These are phyloP conservation scores for Chlorella sorokiniana DNA, from an alignment of 139 green algal species.

Conservation along the genomic window DNA sequence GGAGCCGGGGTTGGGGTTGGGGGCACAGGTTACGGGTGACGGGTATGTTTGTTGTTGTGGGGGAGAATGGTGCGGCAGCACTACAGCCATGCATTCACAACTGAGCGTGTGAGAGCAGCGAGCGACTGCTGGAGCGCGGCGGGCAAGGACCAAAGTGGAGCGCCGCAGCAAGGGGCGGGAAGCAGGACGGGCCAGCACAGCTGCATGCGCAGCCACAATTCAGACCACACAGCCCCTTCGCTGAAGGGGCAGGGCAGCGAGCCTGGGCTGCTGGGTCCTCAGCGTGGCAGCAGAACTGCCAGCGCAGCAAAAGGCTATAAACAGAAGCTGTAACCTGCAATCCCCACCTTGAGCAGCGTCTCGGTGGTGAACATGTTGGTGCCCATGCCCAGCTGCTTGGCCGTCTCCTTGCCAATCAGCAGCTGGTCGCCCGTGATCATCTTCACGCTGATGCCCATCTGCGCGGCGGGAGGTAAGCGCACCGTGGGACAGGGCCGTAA, in stretches of 20 bases:
- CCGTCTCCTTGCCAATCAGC: slow-evolving; percentile 87
- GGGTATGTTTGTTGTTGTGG: too few species aligned
- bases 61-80: too few species aligned
- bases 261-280: too few species aligned
- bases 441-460: slow-evolving; percentile 63
- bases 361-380: slow-evolving; percentile 76
- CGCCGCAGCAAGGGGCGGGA: neutral
- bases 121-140: too few species aligned
- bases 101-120: too few species aligned
- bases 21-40: neutral
- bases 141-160: too few species aligned
- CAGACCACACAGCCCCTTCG: too few species aligned
- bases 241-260: too few species aligned
- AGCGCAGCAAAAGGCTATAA: neutral
- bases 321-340: neutral
- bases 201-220: too few species aligned
- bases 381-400: slow-evolving; percentile 85
- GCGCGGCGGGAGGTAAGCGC: neutral
- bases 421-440: slow-evolving; percentile 91
- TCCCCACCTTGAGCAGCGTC: slow-evolving; percentile 44
- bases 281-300: too few species aligned
- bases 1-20: neutral
- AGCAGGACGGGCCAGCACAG: neutral
- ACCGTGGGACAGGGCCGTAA: neutral
- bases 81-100: too few species aligned